phyloP scores from a whole-genome alignment of 352 stramenopile genomes.

The Phytophthora rubi region DNA sequence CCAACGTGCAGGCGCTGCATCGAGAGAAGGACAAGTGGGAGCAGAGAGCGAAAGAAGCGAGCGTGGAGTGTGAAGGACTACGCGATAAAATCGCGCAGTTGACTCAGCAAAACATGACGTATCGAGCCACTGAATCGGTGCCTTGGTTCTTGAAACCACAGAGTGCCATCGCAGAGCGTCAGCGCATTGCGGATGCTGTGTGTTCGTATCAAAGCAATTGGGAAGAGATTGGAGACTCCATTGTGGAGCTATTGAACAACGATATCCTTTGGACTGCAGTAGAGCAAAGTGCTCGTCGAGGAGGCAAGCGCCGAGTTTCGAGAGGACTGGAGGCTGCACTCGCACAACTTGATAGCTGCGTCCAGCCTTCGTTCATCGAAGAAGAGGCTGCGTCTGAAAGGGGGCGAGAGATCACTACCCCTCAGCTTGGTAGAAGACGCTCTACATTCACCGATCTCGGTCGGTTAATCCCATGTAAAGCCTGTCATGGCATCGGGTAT shows the following conservation, averaged over 20 bases:
- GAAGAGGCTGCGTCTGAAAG: constrained; percentile 13
- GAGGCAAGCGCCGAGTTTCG: constrained; percentile 46
- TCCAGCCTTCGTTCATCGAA: constrained; percentile 9
- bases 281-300: constrained; percentile 47
- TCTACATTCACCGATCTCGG: constrained; percentile 25
- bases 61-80: constrained; percentile 52
- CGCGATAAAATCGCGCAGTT: constrained; percentile 54
- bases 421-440: constrained; percentile 17
- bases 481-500: constrained; percentile 63
- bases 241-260: constrained; percentile 71
- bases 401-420: background rate
- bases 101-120: constrained; percentile 47
- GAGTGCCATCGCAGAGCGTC: constrained; percentile 49
- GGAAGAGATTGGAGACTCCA: constrained; percentile 57
- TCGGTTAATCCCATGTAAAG: constrained; percentile 56
- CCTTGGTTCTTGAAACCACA: constrained; percentile 55
- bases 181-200: constrained; percentile 64
- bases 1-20: constrained; percentile 30
- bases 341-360: constrained; percentile 38
- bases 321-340: constrained; percentile 59
- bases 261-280: constrained; percentile 68
- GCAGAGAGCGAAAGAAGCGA: constrained; percentile 55
- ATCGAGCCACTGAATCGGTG: constrained; percentile 33
- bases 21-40: constrained; percentile 79
- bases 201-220: constrained; percentile 60